Evolutionary conservation across 2,329 filamentous ascomycete species (phyloP).

Genomic region (Penicillium crustosum): DNA sequence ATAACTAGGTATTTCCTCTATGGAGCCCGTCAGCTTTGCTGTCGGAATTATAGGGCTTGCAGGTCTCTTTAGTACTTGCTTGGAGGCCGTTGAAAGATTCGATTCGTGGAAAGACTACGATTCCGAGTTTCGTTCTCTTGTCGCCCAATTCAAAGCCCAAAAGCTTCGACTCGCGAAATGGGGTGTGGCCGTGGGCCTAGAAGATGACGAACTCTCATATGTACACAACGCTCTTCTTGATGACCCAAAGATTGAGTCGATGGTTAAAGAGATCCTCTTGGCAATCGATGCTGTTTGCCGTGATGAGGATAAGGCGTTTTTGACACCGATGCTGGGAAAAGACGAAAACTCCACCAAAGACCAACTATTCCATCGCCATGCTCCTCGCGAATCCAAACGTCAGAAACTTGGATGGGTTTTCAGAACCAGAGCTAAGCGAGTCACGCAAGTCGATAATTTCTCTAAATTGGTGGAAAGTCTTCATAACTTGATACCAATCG

Average conservation of each 20-base stretch:
- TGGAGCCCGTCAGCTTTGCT: conserved; percentile 28
- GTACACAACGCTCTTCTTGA: conserved; percentile 7
- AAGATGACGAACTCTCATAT: neutral
- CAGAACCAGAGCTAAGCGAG: conserved; percentile 1
- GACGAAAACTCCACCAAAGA: neutral
- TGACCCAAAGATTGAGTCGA: conserved; percentile 1
- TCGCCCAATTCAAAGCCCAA: conserved; percentile 8
- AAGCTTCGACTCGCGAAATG: conserved; percentile 10
- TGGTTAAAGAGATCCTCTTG: conserved; percentile 1
- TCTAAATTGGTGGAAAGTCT: conserved; percentile 4
- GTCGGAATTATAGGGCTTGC: conserved; percentile 9
- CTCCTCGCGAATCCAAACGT: conserved; percentile 1
- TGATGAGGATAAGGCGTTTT: conserved; percentile 1
- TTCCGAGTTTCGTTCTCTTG: conserved; percentile 4
- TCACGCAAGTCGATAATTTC: conserved; percentile 8
- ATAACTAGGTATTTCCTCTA: conserved; percentile 21
- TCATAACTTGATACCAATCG: conserved; percentile 1
- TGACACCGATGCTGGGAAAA: neutral
- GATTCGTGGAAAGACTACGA: conserved; percentile 7
- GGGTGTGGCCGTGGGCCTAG: conserved; percentile 6
- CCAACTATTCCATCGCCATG: neutral
- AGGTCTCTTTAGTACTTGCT: conserved; percentile 11
- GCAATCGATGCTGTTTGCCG: neutral
- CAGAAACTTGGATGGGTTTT: conserved; percentile 8
- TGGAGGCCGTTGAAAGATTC: conserved; percentile 4